Evolutionary conservation across 371 early-diverging fungal genomes (phyloP).

Genomic region (Catenaria anguillulae): DNA sequence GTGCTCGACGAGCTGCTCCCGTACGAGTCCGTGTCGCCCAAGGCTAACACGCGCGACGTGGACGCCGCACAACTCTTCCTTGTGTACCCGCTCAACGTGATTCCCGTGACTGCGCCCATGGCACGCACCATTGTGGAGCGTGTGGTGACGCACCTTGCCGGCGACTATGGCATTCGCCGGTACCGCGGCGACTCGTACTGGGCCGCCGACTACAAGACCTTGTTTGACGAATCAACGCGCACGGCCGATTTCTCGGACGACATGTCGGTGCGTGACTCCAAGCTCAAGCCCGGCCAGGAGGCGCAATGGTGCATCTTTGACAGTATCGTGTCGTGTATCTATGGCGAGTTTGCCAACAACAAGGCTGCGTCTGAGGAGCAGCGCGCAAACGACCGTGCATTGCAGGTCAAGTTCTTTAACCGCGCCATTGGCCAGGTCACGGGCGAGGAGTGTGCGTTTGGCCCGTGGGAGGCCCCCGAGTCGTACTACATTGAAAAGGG

Average conservation of each 20-base stretch:
- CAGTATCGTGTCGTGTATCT: constrained; percentile 15
- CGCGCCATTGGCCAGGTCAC: constrained; percentile 16
- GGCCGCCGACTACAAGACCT: constrained; percentile 16
- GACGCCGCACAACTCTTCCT: constrained; percentile 17
- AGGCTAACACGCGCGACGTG: constrained; percentile 8
- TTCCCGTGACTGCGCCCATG: not conserved
- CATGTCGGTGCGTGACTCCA: constrained; percentile 11
- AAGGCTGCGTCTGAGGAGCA: not conserved
- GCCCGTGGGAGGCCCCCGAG: constrained; percentile 14
- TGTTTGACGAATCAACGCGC: constrained; percentile 13
- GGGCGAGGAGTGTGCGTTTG: constrained; percentile 14
- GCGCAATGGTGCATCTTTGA: constrained; percentile 20
- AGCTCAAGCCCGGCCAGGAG: constrained; percentile 14
- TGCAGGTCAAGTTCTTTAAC: constrained; percentile 15
- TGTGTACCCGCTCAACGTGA: constrained; percentile 14
- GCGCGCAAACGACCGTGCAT: not conserved
- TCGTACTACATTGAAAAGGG: constrained; percentile 17
- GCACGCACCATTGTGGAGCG: constrained; percentile 9
- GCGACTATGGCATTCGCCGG: constrained; percentile 15
- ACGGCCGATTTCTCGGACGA: constrained; percentile 18
- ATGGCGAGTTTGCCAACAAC: not conserved
- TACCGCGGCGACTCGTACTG: constrained; percentile 19
- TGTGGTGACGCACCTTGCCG: constrained; percentile 12
- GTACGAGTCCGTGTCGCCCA: constrained; percentile 8
- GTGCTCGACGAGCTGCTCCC: constrained; percentile 12